A percentile compares a stretch with the other conserved stretches of the same genome.
These are phyloP conservation scores for Senna tora DNA, from an alignment of 306 rosid species.

Conservation along the genomic window DNA sequence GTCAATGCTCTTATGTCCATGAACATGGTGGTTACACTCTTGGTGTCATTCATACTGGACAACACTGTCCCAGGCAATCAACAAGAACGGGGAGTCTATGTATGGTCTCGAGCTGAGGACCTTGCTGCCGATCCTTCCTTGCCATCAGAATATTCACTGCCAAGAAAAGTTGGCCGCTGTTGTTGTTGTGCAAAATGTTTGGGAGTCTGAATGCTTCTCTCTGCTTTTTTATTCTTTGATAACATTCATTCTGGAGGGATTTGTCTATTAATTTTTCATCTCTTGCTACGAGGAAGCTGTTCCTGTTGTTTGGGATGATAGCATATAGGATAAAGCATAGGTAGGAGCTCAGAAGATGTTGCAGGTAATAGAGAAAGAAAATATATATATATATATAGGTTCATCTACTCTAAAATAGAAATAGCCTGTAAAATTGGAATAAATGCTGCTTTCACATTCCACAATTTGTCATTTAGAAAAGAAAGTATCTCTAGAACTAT, in stretches of 20 bases:
- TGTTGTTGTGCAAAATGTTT: constrained; percentile 57
- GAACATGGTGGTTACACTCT: constrained; percentile 93
- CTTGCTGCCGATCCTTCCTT: constrained; percentile 58
- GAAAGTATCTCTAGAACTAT: neutral
- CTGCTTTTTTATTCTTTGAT: neutral
- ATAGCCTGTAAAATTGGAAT: constrained; percentile 28
- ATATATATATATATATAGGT: constrained; percentile 24
- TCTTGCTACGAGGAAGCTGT: constrained; percentile 2
- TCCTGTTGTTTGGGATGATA: neutral
- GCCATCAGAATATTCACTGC: constrained; percentile 70
- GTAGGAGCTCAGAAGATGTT: constrained; percentile 18
- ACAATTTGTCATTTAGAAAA: constrained; percentile 12
- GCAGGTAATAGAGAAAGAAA: constrained; percentile 28
- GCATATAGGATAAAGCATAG: neutral
- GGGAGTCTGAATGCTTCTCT: constrained; percentile 47
- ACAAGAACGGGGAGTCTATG: constrained; percentile 82
- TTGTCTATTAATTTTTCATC: constrained; percentile 27
- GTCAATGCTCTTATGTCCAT: constrained; percentile 79
- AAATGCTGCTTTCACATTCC: constrained; percentile 3
- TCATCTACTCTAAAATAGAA: constrained; percentile 26
- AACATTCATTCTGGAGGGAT: constrained; percentile 13
- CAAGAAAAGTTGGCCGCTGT: constrained; percentile 53
- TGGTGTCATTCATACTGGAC: constrained; percentile 76
- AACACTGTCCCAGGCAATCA: constrained; percentile 85
- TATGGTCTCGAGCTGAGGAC: constrained; percentile 71